Percentiles rank a stretch among this genome's conserved stretches.
Evolutionary conservation across 2,329 filamentous ascomycete genomes (phyloP).

Genomic region (Phialocephala subalpina): DNA sequence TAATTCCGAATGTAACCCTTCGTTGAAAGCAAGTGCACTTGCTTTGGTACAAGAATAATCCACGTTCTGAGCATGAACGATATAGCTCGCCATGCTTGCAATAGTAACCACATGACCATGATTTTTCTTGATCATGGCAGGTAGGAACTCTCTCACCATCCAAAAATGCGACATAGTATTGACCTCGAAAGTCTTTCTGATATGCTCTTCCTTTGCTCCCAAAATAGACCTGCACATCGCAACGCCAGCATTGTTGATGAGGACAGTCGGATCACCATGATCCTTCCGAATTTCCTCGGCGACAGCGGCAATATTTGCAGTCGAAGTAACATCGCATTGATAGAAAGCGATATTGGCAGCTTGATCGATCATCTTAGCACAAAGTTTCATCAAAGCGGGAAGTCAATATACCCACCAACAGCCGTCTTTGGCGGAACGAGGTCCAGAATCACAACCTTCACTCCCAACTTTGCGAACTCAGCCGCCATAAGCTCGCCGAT

Average conservation of each 20-base stretch:
- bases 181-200: constrained; percentile 73
- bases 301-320: constrained; percentile 57
- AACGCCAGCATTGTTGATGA: constrained; percentile 77
- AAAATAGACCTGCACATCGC: constrained; percentile 67
- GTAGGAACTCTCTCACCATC: constrained; percentile 71
- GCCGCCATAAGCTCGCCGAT: constrained; percentile 73
- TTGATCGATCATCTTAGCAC: constrained; percentile 33
- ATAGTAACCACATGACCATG: constrained; percentile 71
- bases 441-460: constrained; percentile 77
- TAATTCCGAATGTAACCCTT: constrained; percentile 67
- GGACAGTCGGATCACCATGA: constrained; percentile 71
- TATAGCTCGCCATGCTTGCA: constrained; percentile 52
- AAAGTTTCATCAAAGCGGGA: neutral
- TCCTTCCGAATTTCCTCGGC: constrained; percentile 60
- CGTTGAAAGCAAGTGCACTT: constrained; percentile 71
- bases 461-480: constrained; percentile 66
- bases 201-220: constrained; percentile 59
- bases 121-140: constrained; percentile 67
- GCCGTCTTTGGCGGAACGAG: constrained; percentile 51
- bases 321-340: constrained; percentile 71
- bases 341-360: constrained; percentile 67
- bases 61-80: constrained; percentile 47
- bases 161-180: constrained; percentile 74
- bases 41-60: constrained; percentile 76
- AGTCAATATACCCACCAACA: constrained; percentile 22